A percentile compares a stretch with the other conserved stretches of the same genome.
These are phyloP conservation scores for Calendula officinalis DNA, from an alignment of 129 eudicot species.

Conservation along the genomic window DNA sequence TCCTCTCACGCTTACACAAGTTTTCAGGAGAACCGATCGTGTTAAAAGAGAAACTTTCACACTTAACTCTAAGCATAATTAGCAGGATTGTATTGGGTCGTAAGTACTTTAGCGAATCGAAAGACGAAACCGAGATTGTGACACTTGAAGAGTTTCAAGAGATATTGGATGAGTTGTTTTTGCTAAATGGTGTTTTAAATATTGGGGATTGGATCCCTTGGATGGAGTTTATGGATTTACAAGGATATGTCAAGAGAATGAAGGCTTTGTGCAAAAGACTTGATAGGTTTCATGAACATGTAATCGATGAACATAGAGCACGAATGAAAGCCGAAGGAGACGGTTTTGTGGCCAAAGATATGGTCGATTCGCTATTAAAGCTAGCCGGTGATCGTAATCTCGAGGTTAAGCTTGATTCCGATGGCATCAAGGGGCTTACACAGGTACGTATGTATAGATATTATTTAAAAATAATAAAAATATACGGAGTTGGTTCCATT, in stretches of 20 bases:
- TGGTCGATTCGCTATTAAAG: slow-evolving; percentile 46
- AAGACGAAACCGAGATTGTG: slow-evolving; percentile 12
- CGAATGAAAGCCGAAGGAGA: slow-evolving; percentile 23
- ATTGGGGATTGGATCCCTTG: slow-evolving; percentile 62
- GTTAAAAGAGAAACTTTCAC: slow-evolving; percentile 25
- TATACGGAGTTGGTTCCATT: too few species aligned
- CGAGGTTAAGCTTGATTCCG: slow-evolving; percentile 36
- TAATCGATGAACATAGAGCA: slow-evolving; percentile 45
- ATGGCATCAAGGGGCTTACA: slow-evolving; percentile 40
- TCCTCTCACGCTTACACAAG: slow-evolving; percentile 24
- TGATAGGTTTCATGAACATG: slow-evolving; percentile 42
- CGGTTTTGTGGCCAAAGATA: slow-evolving; percentile 36
- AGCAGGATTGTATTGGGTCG: slow-evolving; percentile 39
- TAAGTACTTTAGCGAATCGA: slow-evolving; percentile 32
- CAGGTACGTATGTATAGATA: slow-evolving; percentile 26
- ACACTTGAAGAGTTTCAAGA: slow-evolving; percentile 35
- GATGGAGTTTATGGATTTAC: slow-evolving; percentile 45
- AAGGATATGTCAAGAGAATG: slow-evolving; percentile 50
- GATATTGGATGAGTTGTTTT: slow-evolving; percentile 43
- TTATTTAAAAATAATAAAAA: too few species aligned
- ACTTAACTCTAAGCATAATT: slow-evolving; percentile 25
- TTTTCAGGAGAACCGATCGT: slow-evolving; percentile 18
- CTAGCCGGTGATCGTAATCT: slow-evolving; percentile 42
- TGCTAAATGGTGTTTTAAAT: slow-evolving; percentile 38
- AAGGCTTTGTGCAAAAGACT: slow-evolving; percentile 38